Evolutionary conservation across 805 yeast genomes (phyloP).

Genomic region (Yarrowia sp.): DNA sequence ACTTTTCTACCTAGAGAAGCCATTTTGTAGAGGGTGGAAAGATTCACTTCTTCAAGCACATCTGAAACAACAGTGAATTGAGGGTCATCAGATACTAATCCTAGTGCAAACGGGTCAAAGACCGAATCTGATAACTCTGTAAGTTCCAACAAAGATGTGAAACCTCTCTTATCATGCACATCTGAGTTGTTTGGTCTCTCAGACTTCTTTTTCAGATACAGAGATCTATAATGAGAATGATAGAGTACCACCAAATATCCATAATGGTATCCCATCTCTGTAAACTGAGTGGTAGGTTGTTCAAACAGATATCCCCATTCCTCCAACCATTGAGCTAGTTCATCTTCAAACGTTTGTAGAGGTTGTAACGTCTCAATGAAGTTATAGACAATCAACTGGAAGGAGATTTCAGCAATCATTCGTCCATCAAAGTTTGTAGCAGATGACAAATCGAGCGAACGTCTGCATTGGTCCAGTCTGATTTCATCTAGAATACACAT

Average conservation of each 20-base stretch:
- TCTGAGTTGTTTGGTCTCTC: neutral
- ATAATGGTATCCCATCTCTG: constrained; percentile 67
- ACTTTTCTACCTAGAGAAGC: constrained; percentile 38
- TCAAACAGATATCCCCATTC: constrained; percentile 68
- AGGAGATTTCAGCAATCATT: constrained; percentile 71
- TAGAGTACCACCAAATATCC: constrained; percentile 53
- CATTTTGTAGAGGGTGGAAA: constrained; percentile 30
- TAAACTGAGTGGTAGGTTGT: constrained; percentile 72
- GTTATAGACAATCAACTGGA: constrained; percentile 57
- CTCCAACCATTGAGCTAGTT: constrained; percentile 58
- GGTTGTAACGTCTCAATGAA: constrained; percentile 47
- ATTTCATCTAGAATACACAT: constrained; percentile 60
- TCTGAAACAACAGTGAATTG: constrained; percentile 10
- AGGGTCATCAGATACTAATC: constrained; percentile 1
- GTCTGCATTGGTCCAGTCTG: constrained; percentile 57
- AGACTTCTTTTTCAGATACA: constrained; percentile 13
- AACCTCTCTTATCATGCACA: constrained; percentile 26
- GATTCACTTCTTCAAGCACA: constrained; percentile 39
- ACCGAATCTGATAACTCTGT: constrained; percentile 5
- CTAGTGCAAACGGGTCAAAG: constrained; percentile 18
- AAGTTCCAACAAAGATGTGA: constrained; percentile 11
- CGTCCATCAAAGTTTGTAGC: constrained; percentile 81
- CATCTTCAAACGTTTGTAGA: constrained; percentile 45
- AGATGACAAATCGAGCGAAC: constrained; percentile 53
- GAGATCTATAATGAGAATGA: constrained; percentile 39